Evolutionary conservation across 805 yeast genomes (phyloP), one percentile per base, ranked within the genome.

Genomic region (Diddensiella transvaalensis): DNA sequence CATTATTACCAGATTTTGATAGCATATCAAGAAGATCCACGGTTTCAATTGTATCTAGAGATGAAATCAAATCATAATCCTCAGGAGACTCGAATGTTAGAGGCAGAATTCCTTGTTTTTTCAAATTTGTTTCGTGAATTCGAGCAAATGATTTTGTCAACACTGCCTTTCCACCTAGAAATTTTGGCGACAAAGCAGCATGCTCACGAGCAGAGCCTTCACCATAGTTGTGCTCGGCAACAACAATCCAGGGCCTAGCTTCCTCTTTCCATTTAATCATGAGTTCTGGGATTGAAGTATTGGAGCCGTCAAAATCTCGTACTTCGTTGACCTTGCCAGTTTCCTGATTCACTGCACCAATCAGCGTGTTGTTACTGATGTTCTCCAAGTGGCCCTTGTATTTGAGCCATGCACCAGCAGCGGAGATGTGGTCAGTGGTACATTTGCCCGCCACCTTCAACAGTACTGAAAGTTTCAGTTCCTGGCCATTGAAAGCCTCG

Each of bases 161-260:
- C 54, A 91, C 85, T 55, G 89, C 79, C 50, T 83, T 71, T 54
- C 99, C 98, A 52, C 97, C 98, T 40, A 93, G 76, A 74, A 87
- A 93, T 70, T 95, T 79, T 48, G 98, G 99, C 29, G 93, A 87
- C 58, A 93, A 75, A 13, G 98, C 98, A 40, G 99, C 99, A 63
- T 91, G 99, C 69, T 91, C 99, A 78, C 99, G 86, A 26, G 99
- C 97, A 43, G 97, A 90, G 61, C 99, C 99, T 74, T 91, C 99
- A 71, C 99, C 99, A 64, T 91, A 93, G 71, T 91, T 91, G 66
- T 93, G 96, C 68, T 93, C 99, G 47, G 97, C 98, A 55, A 93
- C 85, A 40, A 93, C 97, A 57, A 82, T 77, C 99, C 99, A 91
- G 18, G 95, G 93, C 59, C 85, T 78, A 15, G 69, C 59, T 52